phyloP scores from a whole-genome alignment of 177 flowering plant genomes.

The Telopea speciosissima region DNA sequence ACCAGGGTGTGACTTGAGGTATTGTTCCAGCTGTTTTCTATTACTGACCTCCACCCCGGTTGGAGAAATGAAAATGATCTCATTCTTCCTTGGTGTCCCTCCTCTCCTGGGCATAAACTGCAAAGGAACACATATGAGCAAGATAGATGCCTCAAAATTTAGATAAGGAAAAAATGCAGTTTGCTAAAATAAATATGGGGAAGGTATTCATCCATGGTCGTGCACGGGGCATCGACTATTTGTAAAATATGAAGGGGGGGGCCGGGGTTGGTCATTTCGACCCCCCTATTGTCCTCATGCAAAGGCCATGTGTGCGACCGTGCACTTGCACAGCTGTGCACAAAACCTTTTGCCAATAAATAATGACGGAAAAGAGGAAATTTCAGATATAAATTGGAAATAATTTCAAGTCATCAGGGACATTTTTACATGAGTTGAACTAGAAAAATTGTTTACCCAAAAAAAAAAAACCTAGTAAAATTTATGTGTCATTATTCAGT shows the following conservation, averaged over 20 bases:
- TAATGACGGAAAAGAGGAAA: background rate
- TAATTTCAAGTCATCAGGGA: background rate
- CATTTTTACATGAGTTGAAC: background rate
- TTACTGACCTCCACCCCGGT: conserved; percentile 66
- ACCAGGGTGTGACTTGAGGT: conserved; percentile 71
- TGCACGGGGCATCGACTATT: too few relatives aligned
- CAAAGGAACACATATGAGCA: conserved; percentile 1
- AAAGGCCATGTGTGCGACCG: too few relatives aligned
- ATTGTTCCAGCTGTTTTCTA: conserved; percentile 62
- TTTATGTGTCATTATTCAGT: background rate
- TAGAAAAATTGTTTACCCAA: background rate
- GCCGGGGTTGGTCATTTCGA: too few relatives aligned
- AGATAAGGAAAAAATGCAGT: background rate
- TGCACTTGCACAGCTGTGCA: too few relatives aligned
- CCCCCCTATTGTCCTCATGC: too few relatives aligned
- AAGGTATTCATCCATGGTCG: too few relatives aligned
- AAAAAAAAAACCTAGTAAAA: too few relatives aligned
- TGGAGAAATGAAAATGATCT: conserved; percentile 65
- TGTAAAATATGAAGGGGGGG: too few relatives aligned
- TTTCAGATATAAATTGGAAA: background rate
- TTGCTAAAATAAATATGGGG: too few relatives aligned
- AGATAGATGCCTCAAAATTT: background rate
- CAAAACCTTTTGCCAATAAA: too few relatives aligned
- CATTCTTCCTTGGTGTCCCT: conserved; percentile 64
- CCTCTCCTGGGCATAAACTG: conserved; percentile 59